Conservation (phyloP, 148 eudicot genomes). For the Heliamphora exappendiculata region DNA sequence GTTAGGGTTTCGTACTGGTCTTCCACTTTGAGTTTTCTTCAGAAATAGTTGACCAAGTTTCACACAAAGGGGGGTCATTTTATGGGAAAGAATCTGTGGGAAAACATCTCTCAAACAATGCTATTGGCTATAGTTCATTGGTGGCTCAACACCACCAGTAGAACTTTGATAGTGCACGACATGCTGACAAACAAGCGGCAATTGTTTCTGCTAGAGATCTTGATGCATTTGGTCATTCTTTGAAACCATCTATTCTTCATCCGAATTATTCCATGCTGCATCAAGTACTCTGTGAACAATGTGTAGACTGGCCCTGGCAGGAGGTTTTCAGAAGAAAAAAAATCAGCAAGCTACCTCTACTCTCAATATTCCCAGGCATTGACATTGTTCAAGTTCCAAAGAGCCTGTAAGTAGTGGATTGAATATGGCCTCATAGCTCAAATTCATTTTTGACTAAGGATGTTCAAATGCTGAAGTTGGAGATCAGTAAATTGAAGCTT, state of each 20-base stretch:
- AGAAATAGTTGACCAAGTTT: constrained; percentile 8
- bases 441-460: constrained; percentile 5
- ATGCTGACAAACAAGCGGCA: constrained; percentile 8
- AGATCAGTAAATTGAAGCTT: constrained; percentile 18
- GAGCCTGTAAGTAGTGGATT: background rate
- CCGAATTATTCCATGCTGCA: constrained; percentile 19
- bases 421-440: background rate
- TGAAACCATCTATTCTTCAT: constrained; percentile 22
- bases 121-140: constrained; percentile 13
- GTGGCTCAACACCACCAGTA: constrained; percentile 2
- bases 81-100: constrained; percentile 11
- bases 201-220: constrained; percentile 21
- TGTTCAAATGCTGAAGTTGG: constrained; percentile 7
- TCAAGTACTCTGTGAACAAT: constrained; percentile 14
- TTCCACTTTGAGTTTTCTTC: no score
- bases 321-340: background rate
- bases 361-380: constrained; percentile 15
- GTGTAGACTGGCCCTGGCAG: constrained; percentile 13
- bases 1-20: no score
- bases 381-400: constrained; percentile 9
- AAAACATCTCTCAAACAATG: constrained; percentile 12
- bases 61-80: constrained; percentile 6
- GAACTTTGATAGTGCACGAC: constrained; percentile 3
- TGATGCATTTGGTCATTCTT: constrained; percentile 36
- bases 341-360: constrained; percentile 10